Evolutionary conservation across 805 yeast genomes (phyloP), one percentile per base, ranked within the genome.

Genomic region (Torulaspora indica): DNA sequence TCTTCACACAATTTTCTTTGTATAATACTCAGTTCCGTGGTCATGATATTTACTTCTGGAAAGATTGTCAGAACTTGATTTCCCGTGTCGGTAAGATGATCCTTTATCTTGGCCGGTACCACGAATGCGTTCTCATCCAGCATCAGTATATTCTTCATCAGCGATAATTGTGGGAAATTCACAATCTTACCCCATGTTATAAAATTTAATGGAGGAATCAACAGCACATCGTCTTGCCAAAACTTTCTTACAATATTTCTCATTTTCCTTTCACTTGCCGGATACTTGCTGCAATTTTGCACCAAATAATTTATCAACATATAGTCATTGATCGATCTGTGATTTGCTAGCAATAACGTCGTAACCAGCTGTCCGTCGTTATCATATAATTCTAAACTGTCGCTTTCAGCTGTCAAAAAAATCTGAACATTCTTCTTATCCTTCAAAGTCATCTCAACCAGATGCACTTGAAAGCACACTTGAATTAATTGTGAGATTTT

Each of bases 31-130:
- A 72, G 71, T 29, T 74, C 74, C 8, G 74, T 68, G 0, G 81
- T 76, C 61, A 77, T 75, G 6, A 84, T 76, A 55, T 84, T 85
- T 4, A 85, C 96, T 63, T 90, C 97, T 0, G 97, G 97, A 52
- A 89, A 89, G 7, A 85, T 51, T 0, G 81, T 79, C 0, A 88
- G 54, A 86, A 95, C 81, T 52, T 77, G 74, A 22, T 51, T 55
- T 27, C 56, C 66, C 58, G 32, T 70, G 61, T 42, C 58, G 61
- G 27, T 64, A 48, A 52, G 28, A 25, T 53, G 48, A 12, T 56
- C 51, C 31, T 74, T 76, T 27, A 79, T 58, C 50, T 74, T 55
- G 12, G 40, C 43, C 7, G 49, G 51, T 5, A 49, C 51, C 35
- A 69, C 48, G 8, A 53, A 77, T 84, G 85, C 79, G 55, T 85